phyloP scores from a whole-genome alignment of 148 eudicot species.

The Nyssa sinensis region DNA sequence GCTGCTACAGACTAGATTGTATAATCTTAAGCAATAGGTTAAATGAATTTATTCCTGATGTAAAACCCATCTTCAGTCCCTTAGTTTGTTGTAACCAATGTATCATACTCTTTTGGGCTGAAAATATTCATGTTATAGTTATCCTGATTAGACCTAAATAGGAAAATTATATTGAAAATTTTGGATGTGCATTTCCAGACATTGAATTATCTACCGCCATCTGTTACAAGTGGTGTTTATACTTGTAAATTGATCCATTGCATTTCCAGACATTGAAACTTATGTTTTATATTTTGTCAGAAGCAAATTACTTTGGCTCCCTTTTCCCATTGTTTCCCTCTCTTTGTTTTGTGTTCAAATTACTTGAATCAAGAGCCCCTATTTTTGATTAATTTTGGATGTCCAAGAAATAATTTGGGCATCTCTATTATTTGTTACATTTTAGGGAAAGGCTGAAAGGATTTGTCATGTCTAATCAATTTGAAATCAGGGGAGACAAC shows the following conservation, averaged over 20 bases:
- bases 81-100: neutral
- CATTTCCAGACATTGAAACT: neutral
- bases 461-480: neutral
- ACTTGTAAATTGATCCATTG: neutral
- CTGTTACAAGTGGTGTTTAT: neutral
- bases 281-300: too few species aligned
- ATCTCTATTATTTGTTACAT: too few species aligned
- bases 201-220: neutral
- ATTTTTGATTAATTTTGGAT: too few species aligned
- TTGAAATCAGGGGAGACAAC: neutral
- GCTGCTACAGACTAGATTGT: neutral
- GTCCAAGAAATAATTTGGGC: too few species aligned
- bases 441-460: neutral
- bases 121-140: neutral
- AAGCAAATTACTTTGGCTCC: neutral
- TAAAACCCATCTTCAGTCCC: neutral
- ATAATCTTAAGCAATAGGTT: neutral
- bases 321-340: too few species aligned
- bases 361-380: too few species aligned
- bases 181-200: neutral
- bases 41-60: neutral
- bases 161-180: neutral
- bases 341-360: too few species aligned
- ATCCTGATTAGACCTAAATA: neutral
- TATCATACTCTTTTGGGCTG: neutral